Evolutionary conservation across 2,329 filamentous ascomycete species (phyloP), one percentile per base, ranked within the genome.

Genomic region (Zymoseptoria pseudotritici): DNA sequence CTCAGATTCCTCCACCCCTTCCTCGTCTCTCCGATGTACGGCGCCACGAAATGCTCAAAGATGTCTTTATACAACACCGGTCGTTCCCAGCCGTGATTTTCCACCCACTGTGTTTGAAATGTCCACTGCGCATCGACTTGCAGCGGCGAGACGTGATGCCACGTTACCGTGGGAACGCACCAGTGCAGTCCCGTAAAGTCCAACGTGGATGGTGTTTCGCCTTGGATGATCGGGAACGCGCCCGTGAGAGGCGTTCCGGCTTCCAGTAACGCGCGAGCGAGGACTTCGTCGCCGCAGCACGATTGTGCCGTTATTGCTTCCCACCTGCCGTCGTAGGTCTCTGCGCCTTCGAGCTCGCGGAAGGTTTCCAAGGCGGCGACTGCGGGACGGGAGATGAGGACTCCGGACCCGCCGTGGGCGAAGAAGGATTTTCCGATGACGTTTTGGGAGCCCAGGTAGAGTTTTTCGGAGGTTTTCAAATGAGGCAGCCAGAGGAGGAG

Each of bases 251-350:
- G 68, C 9, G 83, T 74, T 0, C 76, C 77, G 36, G 74, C 76
- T 36, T 79, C 74, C 61, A 74, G 74, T 57, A 83, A 67, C 4
- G 76, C 78, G 70, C 76, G 80, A 0, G 80, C 81, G 10, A 83
- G 66, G 8, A 83, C 75, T 50, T 78, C 80, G 59, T 83, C 81
- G n/a, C 81, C 81, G 59, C 81, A 83, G 67, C 79, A 83, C 59
- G 84, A 81, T 8, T 73, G 65, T 46, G 71, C 70, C 19, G 80
- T 72, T 26, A 75, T 59, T 26, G 76, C 71, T 58, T 79, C 73
- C 75, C 78, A 82, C 17, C 62, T 59, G 53, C 62, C 61, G 56
- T 73, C 72, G 59, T 72, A 74, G 29, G 58, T 54, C 20, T 67
- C 66, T 49, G 76, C 69, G 4, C 79, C 71, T 57, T 78, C 74